Evolutionary conservation across 2,329 filamentous ascomycete species (phyloP).

Genomic region (Achaetomium macrosporum): DNA sequence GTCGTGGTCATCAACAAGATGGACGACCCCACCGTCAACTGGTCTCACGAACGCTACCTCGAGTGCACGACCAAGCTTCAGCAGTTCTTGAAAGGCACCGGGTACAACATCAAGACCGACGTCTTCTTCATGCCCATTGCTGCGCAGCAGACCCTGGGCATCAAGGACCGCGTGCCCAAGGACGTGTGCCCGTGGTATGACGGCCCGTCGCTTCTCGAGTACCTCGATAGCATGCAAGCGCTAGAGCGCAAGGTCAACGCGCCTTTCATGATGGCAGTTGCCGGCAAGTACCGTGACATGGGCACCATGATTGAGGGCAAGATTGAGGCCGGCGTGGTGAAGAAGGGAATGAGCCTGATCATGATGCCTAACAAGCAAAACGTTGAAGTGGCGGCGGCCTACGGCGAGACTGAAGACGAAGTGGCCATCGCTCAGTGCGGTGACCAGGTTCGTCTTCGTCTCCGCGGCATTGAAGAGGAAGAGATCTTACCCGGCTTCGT

Average conservation of each 20-base stretch:
- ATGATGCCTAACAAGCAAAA: conserved; percentile 95
- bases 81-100: conserved; percentile 83
- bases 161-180: conserved; percentile 81
- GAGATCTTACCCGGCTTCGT: conserved; percentile 95
- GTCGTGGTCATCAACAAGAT: conserved; percentile 98
- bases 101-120: conserved; percentile 91
- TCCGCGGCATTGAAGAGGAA: conserved; percentile 95
- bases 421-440: conserved; percentile 75
- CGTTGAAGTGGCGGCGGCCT: conserved; percentile 76
- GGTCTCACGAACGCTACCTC: conserved; percentile 87
- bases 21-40: conserved; percentile 94
- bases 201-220: conserved; percentile 87
- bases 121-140: conserved; percentile 95
- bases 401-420: conserved; percentile 95
- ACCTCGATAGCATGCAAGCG: conserved; percentile 86
- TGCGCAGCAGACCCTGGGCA: conserved; percentile 76
- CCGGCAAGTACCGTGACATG: conserved; percentile 94
- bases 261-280: conserved; percentile 99
- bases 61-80: conserved; percentile 88
- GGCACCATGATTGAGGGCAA: conserved; percentile 97
- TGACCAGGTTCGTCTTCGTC: conserved; percentile 87
- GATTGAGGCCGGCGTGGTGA: conserved; percentile 76
- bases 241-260: conserved; percentile 95
- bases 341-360: conserved; percentile 77
- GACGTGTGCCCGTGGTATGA: conserved; percentile 76